Conservation (phyloP, 192 early-diverging fungal genomes). For the Backusella psychrophila region DNA sequence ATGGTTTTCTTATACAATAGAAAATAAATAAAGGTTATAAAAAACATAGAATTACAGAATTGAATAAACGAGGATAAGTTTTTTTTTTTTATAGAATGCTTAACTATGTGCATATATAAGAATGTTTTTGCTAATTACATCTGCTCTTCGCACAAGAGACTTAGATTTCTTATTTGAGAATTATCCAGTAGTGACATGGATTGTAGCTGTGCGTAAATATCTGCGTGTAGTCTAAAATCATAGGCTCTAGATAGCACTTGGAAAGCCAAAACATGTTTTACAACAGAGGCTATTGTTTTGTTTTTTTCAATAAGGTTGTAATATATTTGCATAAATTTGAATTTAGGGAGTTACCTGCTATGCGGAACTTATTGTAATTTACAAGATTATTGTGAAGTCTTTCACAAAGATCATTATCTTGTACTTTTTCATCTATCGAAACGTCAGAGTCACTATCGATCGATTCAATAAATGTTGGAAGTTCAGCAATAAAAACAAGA, state of each 20-base stretch:
- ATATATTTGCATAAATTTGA: background rate
- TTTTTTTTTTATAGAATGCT: background rate
- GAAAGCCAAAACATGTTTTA: constrained; percentile 56
- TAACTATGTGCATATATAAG: background rate
- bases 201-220: constrained; percentile 35
- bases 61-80: background rate
- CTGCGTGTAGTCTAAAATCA: constrained; percentile 37
- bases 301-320: background rate
- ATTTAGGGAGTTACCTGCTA: constrained; percentile 38
- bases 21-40: no score
- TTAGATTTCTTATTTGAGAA: constrained; percentile 26
- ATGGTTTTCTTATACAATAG: no score
- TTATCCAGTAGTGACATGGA: constrained; percentile 24
- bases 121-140: background rate
- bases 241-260: constrained; percentile 48
- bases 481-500: constrained; percentile 55
- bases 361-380: constrained; percentile 59
- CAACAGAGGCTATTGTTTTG: constrained; percentile 36
- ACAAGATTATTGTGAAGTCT: constrained; percentile 35
- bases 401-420: background rate
- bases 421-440: background rate
- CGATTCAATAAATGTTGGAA: constrained; percentile 51
- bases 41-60: no score
- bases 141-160: constrained; percentile 27
- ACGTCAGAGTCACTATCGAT: background rate